Evolutionary conservation across 495 filamentous ascomycete species (phyloP).

Genomic region (Platismatia glauca): DNA sequence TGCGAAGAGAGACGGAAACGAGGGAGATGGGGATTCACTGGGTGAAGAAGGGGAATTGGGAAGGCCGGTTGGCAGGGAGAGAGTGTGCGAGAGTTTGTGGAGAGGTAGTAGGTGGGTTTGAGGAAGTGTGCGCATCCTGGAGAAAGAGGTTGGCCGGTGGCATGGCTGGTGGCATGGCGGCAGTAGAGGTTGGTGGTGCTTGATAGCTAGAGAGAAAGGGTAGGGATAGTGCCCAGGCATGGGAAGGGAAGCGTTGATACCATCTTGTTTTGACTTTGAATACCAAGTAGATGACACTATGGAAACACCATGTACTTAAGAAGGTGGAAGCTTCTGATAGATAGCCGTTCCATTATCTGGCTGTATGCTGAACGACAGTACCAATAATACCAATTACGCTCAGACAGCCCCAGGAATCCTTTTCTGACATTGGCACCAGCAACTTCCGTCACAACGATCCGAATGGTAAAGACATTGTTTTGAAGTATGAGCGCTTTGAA

Average conservation of each 20-base stretch:
- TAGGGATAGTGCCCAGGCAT: background rate
- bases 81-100: slow-evolving; percentile 67
- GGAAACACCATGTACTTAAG: background rate
- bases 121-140: slow-evolving; percentile 69
- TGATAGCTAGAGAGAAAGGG: background rate
- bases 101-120: slow-evolving; percentile 84
- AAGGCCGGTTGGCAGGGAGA: slow-evolving; percentile 58
- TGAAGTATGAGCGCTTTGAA: slow-evolving; percentile 3
- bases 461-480: slow-evolving; percentile 5
- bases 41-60: slow-evolving; percentile 73
- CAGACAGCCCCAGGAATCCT: background rate
- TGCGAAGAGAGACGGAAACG: slow-evolving; percentile 70
- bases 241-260: slow-evolving; percentile 7
- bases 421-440: background rate
- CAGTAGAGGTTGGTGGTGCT: slow-evolving; percentile 10
- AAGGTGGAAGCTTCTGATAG: background rate
- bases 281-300: background rate
- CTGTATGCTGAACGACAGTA: background rate
- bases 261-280: slow-evolving; percentile 5
- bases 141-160: slow-evolving; percentile 47
- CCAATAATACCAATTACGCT: background rate
- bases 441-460: background rate
- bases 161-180: slow-evolving; percentile 23
- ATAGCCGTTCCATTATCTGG: background rate
- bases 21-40: slow-evolving; percentile 69